Conservation (phyloP, 371 early-diverging fungal genomes). For the Mortierella sp. region DNA sequence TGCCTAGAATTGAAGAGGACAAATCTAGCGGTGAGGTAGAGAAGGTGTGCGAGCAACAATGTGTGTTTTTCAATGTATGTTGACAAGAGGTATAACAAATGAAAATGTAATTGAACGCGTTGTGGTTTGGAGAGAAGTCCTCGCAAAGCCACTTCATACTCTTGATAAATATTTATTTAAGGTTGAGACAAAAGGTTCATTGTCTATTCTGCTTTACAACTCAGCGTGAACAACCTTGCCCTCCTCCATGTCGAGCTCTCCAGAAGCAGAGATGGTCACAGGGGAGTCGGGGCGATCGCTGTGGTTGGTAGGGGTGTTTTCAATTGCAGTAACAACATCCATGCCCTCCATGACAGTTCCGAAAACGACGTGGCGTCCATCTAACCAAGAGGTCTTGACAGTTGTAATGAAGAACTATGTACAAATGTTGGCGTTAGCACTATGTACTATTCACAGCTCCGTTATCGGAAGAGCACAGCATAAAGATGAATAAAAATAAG, state of each 20-base stretch:
- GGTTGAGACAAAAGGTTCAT: too few species aligned
- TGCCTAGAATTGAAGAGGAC: neutral
- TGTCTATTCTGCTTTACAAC: slow-evolving; percentile 9
- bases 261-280: slow-evolving; percentile 81
- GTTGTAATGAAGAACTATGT: slow-evolving; percentile 89
- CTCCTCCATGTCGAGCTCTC: slow-evolving; percentile 63
- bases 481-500: neutral
- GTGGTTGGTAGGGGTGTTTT: slow-evolving; percentile 68
- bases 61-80: neutral
- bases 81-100: neutral
- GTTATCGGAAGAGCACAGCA: neutral
- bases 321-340: slow-evolving; percentile 79
- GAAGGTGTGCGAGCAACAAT: neutral
- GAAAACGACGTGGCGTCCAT: slow-evolving; percentile 94
- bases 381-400: slow-evolving; percentile 82
- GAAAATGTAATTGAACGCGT: neutral
- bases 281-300: slow-evolving; percentile 76
- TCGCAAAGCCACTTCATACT: neutral
- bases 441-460: too few species aligned
- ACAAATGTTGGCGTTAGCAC: neutral
- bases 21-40: neutral
- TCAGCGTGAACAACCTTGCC: slow-evolving; percentile 39
- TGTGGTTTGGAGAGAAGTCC: neutral
- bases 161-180: too few species aligned
- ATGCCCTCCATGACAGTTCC: slow-evolving; percentile 88